A percentile compares a stretch with the other conserved stretches of the same genome.
Evolutionary conservation across 495 filamentous ascomycete species (phyloP).

Genomic region (Cercophora scortea): DNA sequence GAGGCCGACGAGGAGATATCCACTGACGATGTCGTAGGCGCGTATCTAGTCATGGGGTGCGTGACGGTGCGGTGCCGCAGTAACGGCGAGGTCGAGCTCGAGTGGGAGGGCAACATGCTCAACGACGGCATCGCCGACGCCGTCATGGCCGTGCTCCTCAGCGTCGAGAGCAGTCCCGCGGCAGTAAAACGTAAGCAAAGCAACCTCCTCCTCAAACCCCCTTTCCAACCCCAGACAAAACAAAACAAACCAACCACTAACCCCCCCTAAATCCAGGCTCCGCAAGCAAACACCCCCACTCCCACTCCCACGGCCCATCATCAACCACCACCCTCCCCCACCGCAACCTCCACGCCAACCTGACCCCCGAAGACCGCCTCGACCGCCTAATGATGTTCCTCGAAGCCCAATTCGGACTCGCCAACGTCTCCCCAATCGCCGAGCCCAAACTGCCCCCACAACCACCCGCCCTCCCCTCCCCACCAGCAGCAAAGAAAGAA

Average conservation of each 20-base stretch:
- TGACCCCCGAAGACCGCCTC: slow-evolving; percentile 66
- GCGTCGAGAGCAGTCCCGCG: slow-evolving; percentile 85
- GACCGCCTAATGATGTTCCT: slow-evolving; percentile 88
- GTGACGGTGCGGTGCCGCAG: slow-evolving; percentile 63
- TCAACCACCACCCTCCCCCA: slow-evolving; percentile 31
- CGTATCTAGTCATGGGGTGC: slow-evolving; percentile 85
- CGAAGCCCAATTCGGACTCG: slow-evolving; percentile 86
- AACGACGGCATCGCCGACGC: slow-evolving; percentile 97
- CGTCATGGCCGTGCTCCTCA: slow-evolving; percentile 82
- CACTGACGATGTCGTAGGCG: slow-evolving; percentile 35
- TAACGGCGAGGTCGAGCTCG: slow-evolving; percentile 74
- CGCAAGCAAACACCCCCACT: slow-evolving; percentile 49
- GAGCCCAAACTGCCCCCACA: slow-evolving; percentile 47
- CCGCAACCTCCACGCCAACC: slow-evolving; percentile 63
- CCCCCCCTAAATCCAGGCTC: slow-evolving; percentile 35
- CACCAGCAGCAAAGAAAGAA: slow-evolving; percentile 17
- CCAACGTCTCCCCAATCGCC: slow-evolving; percentile 65
- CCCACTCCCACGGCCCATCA: slow-evolving; percentile 30
- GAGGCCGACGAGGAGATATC: slow-evolving; percentile 51
- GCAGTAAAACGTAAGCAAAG: slow-evolving; percentile 86
- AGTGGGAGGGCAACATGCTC: slow-evolving; percentile 97
- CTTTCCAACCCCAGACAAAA: background rate
- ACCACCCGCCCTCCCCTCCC: slow-evolving; percentile 4
- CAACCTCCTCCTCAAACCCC: background rate
- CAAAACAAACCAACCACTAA: background rate